A percentile compares a stretch with the other conserved stretches of the same genome.
These are phyloP conservation scores for Rhynchosporium graminicola DNA, from an alignment of 2,329 filamentous ascomycete genomes.

Conservation along the genomic window DNA sequence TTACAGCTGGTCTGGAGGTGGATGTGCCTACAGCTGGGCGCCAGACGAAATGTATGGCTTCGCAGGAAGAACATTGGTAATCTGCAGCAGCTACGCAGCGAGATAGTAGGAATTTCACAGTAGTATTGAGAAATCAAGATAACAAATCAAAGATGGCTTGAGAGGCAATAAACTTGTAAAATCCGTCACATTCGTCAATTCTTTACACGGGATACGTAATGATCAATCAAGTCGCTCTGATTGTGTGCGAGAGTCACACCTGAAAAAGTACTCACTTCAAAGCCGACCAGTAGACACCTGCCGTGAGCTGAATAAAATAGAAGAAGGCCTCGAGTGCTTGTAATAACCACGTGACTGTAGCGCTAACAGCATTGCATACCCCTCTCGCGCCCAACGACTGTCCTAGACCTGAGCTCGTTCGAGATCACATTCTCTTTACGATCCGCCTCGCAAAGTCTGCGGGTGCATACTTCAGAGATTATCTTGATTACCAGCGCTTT, in stretches of 20 bases:
- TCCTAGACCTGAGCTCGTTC: neutral
- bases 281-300: no score
- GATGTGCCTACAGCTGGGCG: constrained; percentile 4
- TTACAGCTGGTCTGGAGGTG: constrained; percentile 10
- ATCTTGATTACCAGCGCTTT: constrained; percentile 25
- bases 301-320: no score
- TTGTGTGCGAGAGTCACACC: no score
- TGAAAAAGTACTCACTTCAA: no score
- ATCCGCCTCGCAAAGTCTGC: constrained; percentile 27
- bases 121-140: neutral
- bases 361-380: neutral
- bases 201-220: no score
- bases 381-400: neutral
- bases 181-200: no score
- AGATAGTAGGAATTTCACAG: neutral
- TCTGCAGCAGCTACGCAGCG: neutral
- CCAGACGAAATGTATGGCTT: neutral
- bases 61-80: neutral
- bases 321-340: no score
- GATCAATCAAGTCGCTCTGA: no score
- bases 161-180: no score
- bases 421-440: constrained; percentile 2
- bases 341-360: neutral
- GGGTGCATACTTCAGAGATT: constrained; percentile 21
- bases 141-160: neutral